Conservation (phyloP, 306 rosid species). For the Sphenostylis stenocarpa region DNA sequence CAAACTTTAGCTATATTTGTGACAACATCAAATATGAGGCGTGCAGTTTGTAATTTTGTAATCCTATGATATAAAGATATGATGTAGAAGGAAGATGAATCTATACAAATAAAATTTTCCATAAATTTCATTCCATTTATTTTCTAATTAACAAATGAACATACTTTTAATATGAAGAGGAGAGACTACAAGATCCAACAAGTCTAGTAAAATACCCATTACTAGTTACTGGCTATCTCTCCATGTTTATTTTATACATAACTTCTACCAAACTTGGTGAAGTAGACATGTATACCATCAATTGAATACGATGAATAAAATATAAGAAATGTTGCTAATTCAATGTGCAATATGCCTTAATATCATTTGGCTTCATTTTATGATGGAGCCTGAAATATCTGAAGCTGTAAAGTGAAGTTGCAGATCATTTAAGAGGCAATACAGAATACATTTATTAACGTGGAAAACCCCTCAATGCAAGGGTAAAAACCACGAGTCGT, state of each 20-base stretch:
- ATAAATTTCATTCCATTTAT: not conserved
- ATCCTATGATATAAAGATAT: not conserved
- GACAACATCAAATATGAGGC: too few relatives aligned
- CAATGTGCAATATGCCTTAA: not conserved
- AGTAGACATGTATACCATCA: constrained; percentile 2
- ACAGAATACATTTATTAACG: too few relatives aligned
- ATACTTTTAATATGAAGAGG: not conserved
- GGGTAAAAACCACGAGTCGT: too few relatives aligned
- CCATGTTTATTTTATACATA: not conserved
- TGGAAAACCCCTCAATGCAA: too few relatives aligned
- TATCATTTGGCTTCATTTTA: not conserved
- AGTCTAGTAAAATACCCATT: not conserved
- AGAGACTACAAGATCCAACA: not conserved
- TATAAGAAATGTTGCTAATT: not conserved
- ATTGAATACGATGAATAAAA: constrained; percentile 4
- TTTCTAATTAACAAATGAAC: not conserved
- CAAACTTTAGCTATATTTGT: too few relatives aligned
- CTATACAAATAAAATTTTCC: too few relatives aligned
- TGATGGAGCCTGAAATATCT: not conserved
- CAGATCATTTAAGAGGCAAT: constrained; percentile 46
- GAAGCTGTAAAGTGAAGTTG: not conserved
- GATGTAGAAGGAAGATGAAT: not conserved
- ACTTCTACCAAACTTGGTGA: not conserved
- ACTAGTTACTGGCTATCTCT: constrained; percentile 8
- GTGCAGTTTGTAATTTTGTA: too few relatives aligned